Base-by-base conservation (phyloP, 192 early-diverging fungal species). In the Cetraspora pellucida region DNA sequence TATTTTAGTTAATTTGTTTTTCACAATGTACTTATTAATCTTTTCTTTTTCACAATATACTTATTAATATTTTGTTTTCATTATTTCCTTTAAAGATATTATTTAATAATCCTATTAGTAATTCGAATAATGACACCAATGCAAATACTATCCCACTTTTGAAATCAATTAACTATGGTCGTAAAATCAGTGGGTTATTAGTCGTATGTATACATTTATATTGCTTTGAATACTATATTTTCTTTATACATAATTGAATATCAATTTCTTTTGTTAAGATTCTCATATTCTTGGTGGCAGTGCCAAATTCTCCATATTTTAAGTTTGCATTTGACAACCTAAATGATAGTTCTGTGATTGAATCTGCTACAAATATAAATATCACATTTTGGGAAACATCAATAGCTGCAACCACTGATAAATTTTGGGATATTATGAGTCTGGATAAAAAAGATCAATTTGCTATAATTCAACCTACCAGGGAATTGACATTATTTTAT, bases 401-500 rank as follows among this genome's bases (percentile, higher is more conserved):
- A n/a, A n/a, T n/a, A n/a, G n/a, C n/a, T 23, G 16, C 10, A 23
- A 23, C 49, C 21, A 47, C 45, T 25, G 49, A 76, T 28, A 72
- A 78, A 14, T 85, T 90, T 58, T 90, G 89, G 89, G 49, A 78
- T n/a, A 71, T 80, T 10, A 79, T 90, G 2, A 87, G 89, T 78
- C 87, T 85, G 11, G 54, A 55, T 17, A 49, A 82, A 37, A 37
- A 37, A 13, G 84, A 82, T 47, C 82, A 79, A 37, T 90, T 85
- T 78, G 54, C 88, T 45, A 85, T 88, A 72, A 82, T 90, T 25
- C 79, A 84, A 17, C 65, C 82, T 11, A 28, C 63, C 54, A 76
- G 49, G 11, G 25, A 63, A n/a, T n/a, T 76, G 7, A 76, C 60
- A 25, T 19, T 76, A 25, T 23, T 54, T 9, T 16, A 19, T 21